phyloP scores from a whole-genome alignment of 2,329 filamentous ascomycete species.

The Exophiala spinifera region DNA sequence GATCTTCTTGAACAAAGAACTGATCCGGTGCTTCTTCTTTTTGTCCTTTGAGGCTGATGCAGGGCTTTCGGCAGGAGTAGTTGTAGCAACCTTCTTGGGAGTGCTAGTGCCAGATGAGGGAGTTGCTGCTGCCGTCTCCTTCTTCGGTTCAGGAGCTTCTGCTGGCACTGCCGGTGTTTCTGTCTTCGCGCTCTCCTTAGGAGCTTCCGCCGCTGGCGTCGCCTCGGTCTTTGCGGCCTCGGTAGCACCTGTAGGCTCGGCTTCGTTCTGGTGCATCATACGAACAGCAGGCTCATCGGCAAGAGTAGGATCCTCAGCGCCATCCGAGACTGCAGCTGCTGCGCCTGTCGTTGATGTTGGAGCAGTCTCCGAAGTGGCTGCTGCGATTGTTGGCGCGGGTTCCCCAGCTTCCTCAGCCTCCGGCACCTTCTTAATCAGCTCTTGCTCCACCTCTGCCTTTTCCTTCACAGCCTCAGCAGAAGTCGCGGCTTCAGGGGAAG shows the following conservation, averaged over 20 bases:
- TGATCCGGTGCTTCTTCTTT: slow-evolving; percentile 66
- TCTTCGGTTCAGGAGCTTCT: slow-evolving; percentile 19
- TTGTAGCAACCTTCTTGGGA: slow-evolving; percentile 28
- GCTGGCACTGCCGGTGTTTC: slow-evolving; percentile 6
- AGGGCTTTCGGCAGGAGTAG: slow-evolving; percentile 30
- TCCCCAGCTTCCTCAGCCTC: slow-evolving; percentile 37
- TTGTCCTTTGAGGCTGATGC: slow-evolving; percentile 46
- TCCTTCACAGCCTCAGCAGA: slow-evolving; percentile 67
- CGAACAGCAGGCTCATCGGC: slow-evolving; percentile 27
- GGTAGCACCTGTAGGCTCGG: slow-evolving; percentile 4
- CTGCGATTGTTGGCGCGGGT: slow-evolving; percentile 42
- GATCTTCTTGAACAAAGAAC: slow-evolving; percentile 61
- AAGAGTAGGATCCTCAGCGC: slow-evolving; percentile 26
- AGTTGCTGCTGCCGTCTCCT: slow-evolving; percentile 12
- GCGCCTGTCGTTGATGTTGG: slow-evolving; percentile 27
- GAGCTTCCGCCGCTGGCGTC: slow-evolving; percentile 5
- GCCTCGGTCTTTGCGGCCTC: slow-evolving; percentile 10
- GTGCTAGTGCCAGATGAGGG: slow-evolving; percentile 13
- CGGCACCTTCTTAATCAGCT: slow-evolving; percentile 59
- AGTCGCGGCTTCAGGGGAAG: slow-evolving; percentile 67
- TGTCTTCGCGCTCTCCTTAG: slow-evolving; percentile 8
- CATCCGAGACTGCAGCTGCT: slow-evolving; percentile 25
- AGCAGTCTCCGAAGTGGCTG: slow-evolving; percentile 38
- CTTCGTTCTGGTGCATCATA: slow-evolving; percentile 27
- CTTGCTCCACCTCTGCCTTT: slow-evolving; percentile 70